phyloP scores from a whole-genome alignment of 371 early-diverging fungal species.

The Syncephalis fuscata region DNA sequence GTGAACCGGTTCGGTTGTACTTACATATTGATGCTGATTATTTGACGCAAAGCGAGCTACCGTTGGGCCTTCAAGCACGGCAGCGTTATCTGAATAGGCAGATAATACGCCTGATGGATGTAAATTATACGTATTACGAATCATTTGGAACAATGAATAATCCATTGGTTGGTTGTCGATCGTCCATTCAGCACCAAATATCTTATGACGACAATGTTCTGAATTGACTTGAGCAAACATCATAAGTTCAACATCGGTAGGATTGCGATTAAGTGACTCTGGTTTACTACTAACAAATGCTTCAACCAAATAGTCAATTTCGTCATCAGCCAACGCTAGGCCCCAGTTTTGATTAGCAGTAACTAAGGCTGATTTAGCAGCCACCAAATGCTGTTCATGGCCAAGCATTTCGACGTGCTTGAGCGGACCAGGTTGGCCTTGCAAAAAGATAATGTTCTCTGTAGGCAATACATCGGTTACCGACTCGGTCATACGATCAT shows the following conservation, averaged over 20 bases:
- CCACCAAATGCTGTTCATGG: slow-evolving; percentile 14
- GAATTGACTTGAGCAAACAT: slow-evolving; percentile 99
- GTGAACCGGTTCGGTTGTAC: slow-evolving; percentile 41
- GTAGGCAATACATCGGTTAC: slow-evolving; percentile 38
- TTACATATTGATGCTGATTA: slow-evolving; percentile 24
- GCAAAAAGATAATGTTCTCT: slow-evolving; percentile 49
- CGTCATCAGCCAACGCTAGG: slow-evolving; percentile 83
- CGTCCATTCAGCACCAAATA: slow-evolving; percentile 91
- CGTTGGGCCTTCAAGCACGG: slow-evolving; percentile 72
- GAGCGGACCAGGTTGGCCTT: slow-evolving; percentile 57
- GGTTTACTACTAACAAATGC: slow-evolving; percentile 49
- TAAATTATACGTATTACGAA: slow-evolving; percentile 74
- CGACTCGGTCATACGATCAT: slow-evolving; percentile 91
- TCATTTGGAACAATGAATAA: slow-evolving; percentile 84
- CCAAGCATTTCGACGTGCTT: slow-evolving; percentile 43
- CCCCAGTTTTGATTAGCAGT: slow-evolving; percentile 78
- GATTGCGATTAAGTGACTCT: slow-evolving; percentile 47
- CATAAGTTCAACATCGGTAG: slow-evolving; percentile 95
- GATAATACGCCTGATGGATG: slow-evolving; percentile 69
- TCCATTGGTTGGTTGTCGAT: slow-evolving; percentile 68
- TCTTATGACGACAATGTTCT: slow-evolving; percentile 98
- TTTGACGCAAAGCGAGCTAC: slow-evolving; percentile 51
- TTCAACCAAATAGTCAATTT: slow-evolving; percentile 83
- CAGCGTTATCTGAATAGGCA: slow-evolving; percentile 95
- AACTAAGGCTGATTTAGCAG: slow-evolving; percentile 41